Evolutionary conservation across 164 flowering plant species (phyloP).

Genomic region (Cinnamomum chago): DNA sequence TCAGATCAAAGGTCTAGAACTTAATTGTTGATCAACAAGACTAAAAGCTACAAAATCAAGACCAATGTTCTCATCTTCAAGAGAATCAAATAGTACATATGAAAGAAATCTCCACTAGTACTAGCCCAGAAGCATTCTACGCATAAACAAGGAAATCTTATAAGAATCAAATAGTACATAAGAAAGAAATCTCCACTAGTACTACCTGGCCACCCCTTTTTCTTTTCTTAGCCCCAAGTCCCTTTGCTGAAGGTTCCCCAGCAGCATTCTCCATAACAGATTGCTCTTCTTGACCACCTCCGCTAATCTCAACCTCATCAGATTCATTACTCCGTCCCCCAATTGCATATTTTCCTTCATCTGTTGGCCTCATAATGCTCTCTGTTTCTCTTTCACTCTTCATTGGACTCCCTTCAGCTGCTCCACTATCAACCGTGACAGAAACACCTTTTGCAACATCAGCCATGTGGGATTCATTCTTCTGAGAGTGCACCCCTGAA

Average conservation of each 20-base stretch:
- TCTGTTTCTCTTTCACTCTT: slow-evolving; percentile 42
- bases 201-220: slow-evolving; percentile 68
- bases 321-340: slow-evolving; percentile 49
- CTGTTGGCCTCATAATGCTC: slow-evolving; percentile 29
- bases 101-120: not conserved
- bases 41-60: not conserved
- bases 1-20: not conserved
- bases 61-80: not conserved
- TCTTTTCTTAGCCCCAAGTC: slow-evolving; percentile 58
- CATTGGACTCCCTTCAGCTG: slow-evolving; percentile 34
- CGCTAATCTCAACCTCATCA: slow-evolving; percentile 66
- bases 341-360: slow-evolving; percentile 45
- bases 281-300: slow-evolving; percentile 44
- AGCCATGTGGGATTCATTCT: slow-evolving; percentile 27
- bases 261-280: slow-evolving; percentile 32
- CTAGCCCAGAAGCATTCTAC: not conserved
- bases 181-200: not conserved
- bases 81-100: not conserved
- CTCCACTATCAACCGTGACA: slow-evolving; percentile 29
- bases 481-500: slow-evolving; percentile 31
- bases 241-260: slow-evolving; percentile 39
- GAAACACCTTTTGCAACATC: slow-evolving; percentile 40
- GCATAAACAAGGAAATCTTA: not conserved
- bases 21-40: not conserved
- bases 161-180: not conserved